Evolutionary conservation across 208 protist genomes (phyloP).

Genomic region (Trypanosoma cruzi): DNA sequence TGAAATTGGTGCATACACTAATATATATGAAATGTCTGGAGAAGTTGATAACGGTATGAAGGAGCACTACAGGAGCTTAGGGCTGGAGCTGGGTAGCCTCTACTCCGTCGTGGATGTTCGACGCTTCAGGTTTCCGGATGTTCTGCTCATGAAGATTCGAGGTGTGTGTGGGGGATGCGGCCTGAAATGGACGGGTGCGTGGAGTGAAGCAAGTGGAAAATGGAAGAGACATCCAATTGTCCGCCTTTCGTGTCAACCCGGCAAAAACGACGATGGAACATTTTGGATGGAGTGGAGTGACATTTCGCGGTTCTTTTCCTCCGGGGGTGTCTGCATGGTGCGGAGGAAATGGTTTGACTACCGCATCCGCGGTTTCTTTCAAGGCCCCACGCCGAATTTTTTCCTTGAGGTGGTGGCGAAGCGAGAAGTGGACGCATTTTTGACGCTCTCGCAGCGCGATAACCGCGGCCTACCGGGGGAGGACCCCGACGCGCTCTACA

Average conservation of each 20-base stretch:
- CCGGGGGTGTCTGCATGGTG: slow-evolving; percentile 74
- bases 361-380: slow-evolving; percentile 73
- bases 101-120: slow-evolving; percentile 29
- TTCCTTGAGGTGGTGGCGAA: slow-evolving; percentile 68
- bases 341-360: slow-evolving; percentile 75
- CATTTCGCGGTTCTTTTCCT: slow-evolving; percentile 54
- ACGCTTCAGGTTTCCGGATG: slow-evolving; percentile 16
- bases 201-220: slow-evolving; percentile 56
- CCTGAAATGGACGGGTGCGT: slow-evolving; percentile 37
- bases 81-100: slow-evolving; percentile 21
- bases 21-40: not conserved
- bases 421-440: slow-evolving; percentile 52
- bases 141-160: slow-evolving; percentile 19
- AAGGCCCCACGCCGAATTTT: slow-evolving; percentile 51
- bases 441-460: slow-evolving; percentile 75
- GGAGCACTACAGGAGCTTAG: slow-evolving; percentile 21
- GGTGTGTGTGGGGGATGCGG: slow-evolving; percentile 29
- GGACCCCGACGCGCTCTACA: slow-evolving; percentile 46
- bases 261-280: slow-evolving; percentile 46
- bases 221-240: slow-evolving; percentile 77
- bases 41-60: not conserved
- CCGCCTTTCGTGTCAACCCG: slow-evolving; percentile 48
- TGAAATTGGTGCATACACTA: slow-evolving; percentile 36
- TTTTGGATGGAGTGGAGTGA: slow-evolving; percentile 89
- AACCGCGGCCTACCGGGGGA: slow-evolving; percentile 38